A percentile compares a stretch with the other conserved stretches of the same genome.
Conservation (phyloP, 2,329 filamentous ascomycete genomes). For the Cytospora chrysosperma region DNA sequence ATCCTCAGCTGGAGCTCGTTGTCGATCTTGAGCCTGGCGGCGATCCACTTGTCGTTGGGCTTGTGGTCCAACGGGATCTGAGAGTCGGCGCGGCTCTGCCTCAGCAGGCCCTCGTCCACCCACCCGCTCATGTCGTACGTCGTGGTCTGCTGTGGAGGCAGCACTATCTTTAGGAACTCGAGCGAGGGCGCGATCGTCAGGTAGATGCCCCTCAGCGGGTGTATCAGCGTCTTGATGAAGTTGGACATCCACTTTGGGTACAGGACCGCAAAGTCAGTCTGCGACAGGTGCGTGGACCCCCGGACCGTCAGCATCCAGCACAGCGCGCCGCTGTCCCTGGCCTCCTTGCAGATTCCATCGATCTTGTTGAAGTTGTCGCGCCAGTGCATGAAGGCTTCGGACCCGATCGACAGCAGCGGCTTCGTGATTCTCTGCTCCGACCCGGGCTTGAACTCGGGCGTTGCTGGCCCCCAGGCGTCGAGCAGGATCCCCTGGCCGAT, state of each 20-base stretch:
- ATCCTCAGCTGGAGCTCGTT: slow-evolving; percentile 56
- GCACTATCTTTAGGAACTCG: slow-evolving; percentile 58
- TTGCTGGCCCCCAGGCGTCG: slow-evolving; percentile 61
- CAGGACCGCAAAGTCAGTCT: slow-evolving; percentile 65
- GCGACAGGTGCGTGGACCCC: slow-evolving; percentile 64
- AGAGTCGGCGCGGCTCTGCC: slow-evolving; percentile 40
- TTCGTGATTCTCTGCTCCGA: slow-evolving; percentile 42
- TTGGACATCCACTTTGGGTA: slow-evolving; percentile 59
- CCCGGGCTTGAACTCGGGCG: slow-evolving; percentile 43
- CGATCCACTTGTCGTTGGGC: slow-evolving; percentile 59
- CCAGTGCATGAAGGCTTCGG: slow-evolving; percentile 71
- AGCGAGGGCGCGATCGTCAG: slow-evolving; percentile 62
- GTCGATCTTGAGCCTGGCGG: slow-evolving; percentile 54
- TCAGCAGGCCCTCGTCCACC: slow-evolving; percentile 52
- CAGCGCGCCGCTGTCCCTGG: slow-evolving; percentile 42
- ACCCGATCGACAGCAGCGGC: slow-evolving; percentile 63
- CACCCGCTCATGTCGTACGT: slow-evolving; percentile 46
- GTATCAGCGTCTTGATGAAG: slow-evolving; percentile 62
- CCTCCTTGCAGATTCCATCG: slow-evolving; percentile 56
- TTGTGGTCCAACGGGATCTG: slow-evolving; percentile 51
- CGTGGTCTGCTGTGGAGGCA: slow-evolving; percentile 46
- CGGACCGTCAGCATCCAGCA: slow-evolving; percentile 53
- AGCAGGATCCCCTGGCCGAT: slow-evolving; percentile 64
- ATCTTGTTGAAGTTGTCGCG: slow-evolving; percentile 60
- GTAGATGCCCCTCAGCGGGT: slow-evolving; percentile 61